These are phyloP conservation scores for Kregervanrija pseudodelftensis DNA, from an alignment of 805 yeast species.

Conservation along the genomic window DNA sequence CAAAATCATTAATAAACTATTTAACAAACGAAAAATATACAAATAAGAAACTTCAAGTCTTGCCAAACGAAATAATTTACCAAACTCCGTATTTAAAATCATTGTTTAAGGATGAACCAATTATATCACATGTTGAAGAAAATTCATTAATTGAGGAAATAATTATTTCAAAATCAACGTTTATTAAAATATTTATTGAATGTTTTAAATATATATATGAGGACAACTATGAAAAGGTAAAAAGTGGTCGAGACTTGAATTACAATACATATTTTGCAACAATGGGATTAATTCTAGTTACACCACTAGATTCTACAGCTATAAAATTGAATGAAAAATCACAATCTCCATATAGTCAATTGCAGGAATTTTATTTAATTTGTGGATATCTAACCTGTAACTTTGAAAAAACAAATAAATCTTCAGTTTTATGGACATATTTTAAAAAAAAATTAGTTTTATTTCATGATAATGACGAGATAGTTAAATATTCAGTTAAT, in stretches of 20 bases:
- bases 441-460: slow-evolving; percentile 12
- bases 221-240: neutral
- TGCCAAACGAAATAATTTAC: slow-evolving; percentile 4
- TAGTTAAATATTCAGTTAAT: neutral
- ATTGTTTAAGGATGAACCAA: neutral
- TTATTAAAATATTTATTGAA: slow-evolving; percentile 15
- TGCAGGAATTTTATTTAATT: neutral
- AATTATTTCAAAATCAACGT: slow-evolving; percentile 8
- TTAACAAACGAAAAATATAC: slow-evolving; percentile 11
- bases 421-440: slow-evolving; percentile 27
- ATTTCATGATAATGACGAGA: neutral
- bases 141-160: slow-evolving; percentile 9
- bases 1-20: slow-evolving; percentile 5
- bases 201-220: slow-evolving; percentile 10
- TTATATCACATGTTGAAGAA: neutral
- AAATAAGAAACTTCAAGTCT: slow-evolving; percentile 1
- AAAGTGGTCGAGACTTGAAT: neutral
- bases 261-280: slow-evolving; percentile 10
- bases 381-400: slow-evolving; percentile 17
- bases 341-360: neutral
- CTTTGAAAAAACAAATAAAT: slow-evolving; percentile 26
- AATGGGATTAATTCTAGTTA: slow-evolving; percentile 19
- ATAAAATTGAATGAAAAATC: slow-evolving; percentile 9
- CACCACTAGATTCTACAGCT: slow-evolving; percentile 25
- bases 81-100: neutral